These are phyloP conservation scores for Fusarium sp. DNA, from an alignment of 2,329 filamentous ascomycete species.

Conservation along the genomic window DNA sequence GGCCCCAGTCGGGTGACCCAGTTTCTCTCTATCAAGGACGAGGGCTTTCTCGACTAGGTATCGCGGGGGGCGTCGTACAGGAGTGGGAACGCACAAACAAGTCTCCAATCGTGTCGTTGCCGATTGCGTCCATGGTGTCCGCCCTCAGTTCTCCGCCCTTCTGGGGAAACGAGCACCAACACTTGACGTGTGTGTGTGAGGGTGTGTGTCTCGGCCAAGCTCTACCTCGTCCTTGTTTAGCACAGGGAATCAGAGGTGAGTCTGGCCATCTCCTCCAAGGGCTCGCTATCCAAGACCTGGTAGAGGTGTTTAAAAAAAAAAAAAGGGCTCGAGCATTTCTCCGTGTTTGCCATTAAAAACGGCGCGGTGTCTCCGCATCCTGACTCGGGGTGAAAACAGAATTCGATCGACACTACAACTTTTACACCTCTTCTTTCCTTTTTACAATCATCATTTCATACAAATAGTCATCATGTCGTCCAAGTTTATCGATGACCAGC, in stretches of 20 bases:
- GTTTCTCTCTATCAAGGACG: not conserved
- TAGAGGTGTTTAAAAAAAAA: not conserved
- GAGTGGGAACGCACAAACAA: not conserved
- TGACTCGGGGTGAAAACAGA: not conserved
- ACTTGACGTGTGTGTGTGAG: not conserved
- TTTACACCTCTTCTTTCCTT: not conserved
- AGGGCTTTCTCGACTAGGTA: not conserved
- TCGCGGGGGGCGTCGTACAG: not conserved
- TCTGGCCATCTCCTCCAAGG: not conserved
- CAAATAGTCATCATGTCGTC: not conserved
- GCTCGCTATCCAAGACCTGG: not conserved
- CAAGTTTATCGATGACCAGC: not conserved
- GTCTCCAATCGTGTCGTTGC: not conserved
- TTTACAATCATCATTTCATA: not conserved
- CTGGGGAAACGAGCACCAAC: not conserved
- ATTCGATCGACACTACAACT: not conserved
- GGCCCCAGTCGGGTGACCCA: not conserved
- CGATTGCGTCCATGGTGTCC: not conserved
- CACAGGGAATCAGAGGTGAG: not conserved
- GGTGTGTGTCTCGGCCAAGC: not conserved
- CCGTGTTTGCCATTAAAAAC: slow-evolving; percentile 7
- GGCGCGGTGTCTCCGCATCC: not conserved
- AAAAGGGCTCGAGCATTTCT: not conserved
- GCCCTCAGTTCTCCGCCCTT: not conserved
- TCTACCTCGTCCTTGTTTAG: not conserved